Base-by-base conservation (phyloP, 179 eudicot species). In the Amaranthus tricolor region DNA sequence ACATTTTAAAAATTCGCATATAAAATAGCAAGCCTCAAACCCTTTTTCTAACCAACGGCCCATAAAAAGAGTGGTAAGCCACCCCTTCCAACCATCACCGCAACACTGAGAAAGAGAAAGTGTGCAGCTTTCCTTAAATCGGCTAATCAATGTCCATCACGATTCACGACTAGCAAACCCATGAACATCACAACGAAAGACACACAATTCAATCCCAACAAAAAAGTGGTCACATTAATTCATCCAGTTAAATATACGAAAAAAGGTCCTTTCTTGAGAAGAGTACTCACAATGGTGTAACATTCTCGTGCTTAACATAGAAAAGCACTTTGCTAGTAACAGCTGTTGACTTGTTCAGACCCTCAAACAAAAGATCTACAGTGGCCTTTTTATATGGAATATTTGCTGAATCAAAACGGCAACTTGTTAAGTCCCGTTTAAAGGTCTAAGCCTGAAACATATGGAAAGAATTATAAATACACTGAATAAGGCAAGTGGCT, bases 341-440 rank as follows among this genome's bases (percentile, higher is more conserved):
- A 70, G 92, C 91, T 68, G 85, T 84, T 60, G 84, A 79, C 84
- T 84, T 90, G 84, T 92, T 94, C 71, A 87, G 85, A 21, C 98
- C 98, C 78, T 92, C 96, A 6, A 62, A 70, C 56, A 94, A 84
- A 73, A 8, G 72, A 78, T 92, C 94, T 14, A 90, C 44, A 12
- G 85, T 79, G 19, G 86, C 84, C 83, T 82, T 90, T 88, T 77
- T 82, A 88, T 89, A 81, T 13, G 86, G 80, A 69, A 84, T 79
- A 80, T 82, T 82, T 80, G 81, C 98, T 93, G 79, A 68, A 79
- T 31, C 62, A 75, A 72, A 84, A 70, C 71, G 21, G 49, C 47
- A 76, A 76, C 66, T 50, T 8, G 63, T 63, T 61, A 60, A 76
- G 77, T 61, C 66, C 63, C 55, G 66, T 63, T 47, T 0, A 52